Conservation (phyloP, 2,329 filamentous ascomycete species). For the Cercospora zeina region DNA sequence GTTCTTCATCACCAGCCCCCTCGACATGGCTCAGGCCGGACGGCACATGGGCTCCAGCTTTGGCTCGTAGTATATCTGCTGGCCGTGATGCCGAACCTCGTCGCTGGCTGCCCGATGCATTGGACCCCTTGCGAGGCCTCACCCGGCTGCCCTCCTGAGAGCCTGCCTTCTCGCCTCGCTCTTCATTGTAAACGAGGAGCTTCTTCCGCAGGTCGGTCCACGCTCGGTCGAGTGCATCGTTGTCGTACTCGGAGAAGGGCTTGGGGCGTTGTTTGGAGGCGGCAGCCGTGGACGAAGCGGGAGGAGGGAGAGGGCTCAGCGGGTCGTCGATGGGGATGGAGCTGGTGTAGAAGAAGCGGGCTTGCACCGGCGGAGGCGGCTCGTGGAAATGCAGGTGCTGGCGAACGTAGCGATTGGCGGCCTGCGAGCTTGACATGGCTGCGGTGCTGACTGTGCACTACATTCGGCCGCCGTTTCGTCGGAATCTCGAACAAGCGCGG, state of each 20-base stretch:
- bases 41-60: conserved; percentile 21
- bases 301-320: conserved; percentile 42
- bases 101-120: conserved; percentile 22
- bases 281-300: conserved; percentile 31
- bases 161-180: conserved; percentile 38
- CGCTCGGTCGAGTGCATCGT: conserved; percentile 40
- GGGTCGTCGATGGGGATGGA: conserved; percentile 44
- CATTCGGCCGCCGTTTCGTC: background rate
- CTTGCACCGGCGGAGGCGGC: conserved; percentile 40
- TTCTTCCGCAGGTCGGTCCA: conserved; percentile 41
- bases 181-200: conserved; percentile 40
- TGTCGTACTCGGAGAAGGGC: conserved; percentile 44
- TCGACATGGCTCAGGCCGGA: conserved; percentile 35
- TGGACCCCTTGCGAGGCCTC: conserved; percentile 26
- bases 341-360: conserved; percentile 44
- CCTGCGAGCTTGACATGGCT: conserved; percentile 17
- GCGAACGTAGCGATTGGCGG: conserved; percentile 44
- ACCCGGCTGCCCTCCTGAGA: conserved; percentile 27
- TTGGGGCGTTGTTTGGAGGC: conserved; percentile 38
- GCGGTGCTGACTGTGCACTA: conserved; percentile 13
- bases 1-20: conserved; percentile 21
- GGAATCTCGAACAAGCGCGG: conserved; percentile 2
- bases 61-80: conserved; percentile 10
- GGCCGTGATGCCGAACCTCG: conserved; percentile 28
- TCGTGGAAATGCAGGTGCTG: conserved; percentile 46